Percentiles rank a stretch among this genome's conserved stretches.
These are phyloP conservation scores for Taphrina confusa DNA, from an alignment of 1,139 yeast genomes.

Conservation along the genomic window DNA sequence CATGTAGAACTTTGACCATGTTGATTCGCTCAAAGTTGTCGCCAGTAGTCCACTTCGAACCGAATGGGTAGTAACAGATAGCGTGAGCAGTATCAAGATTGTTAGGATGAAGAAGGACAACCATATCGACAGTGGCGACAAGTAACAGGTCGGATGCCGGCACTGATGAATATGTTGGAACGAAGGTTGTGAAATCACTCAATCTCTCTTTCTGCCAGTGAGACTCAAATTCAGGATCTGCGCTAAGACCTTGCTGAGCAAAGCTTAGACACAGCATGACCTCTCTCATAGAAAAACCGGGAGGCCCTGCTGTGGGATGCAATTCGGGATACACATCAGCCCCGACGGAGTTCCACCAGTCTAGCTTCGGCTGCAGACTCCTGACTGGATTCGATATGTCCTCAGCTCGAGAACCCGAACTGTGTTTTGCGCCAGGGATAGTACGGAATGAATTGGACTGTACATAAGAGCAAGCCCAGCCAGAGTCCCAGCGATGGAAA, in stretches of 20 bases:
- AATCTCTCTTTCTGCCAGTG: constrained; percentile 6
- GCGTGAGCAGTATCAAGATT: background rate
- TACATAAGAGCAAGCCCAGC: constrained; percentile 1
- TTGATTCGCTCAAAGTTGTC: constrained; percentile 8
- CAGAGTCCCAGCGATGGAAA: background rate
- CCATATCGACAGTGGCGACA: constrained; percentile 1
- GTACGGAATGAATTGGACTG: background rate
- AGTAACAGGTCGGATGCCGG: background rate
- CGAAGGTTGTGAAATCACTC: background rate
- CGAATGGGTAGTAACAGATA: constrained; percentile 13
- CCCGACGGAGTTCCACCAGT: constrained; percentile 15
- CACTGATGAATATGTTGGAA: background rate
- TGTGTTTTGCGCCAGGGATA: background rate
- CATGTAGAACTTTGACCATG: constrained; percentile 55
- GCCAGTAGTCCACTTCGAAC: constrained; percentile 2
- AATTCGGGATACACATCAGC: constrained; percentile 7
- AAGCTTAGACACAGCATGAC: constrained; percentile 3
- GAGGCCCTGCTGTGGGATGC: background rate
- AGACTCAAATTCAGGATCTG: background rate
- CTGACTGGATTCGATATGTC: background rate
- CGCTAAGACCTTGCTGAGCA: background rate
- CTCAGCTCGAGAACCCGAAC: background rate
- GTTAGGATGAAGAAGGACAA: constrained; percentile 3
- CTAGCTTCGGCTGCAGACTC: background rate
- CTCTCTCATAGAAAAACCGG: background rate